These are phyloP conservation scores for Alternaria ventricosa DNA, from an alignment of 2,329 filamentous ascomycete species.

Conservation along the genomic window DNA sequence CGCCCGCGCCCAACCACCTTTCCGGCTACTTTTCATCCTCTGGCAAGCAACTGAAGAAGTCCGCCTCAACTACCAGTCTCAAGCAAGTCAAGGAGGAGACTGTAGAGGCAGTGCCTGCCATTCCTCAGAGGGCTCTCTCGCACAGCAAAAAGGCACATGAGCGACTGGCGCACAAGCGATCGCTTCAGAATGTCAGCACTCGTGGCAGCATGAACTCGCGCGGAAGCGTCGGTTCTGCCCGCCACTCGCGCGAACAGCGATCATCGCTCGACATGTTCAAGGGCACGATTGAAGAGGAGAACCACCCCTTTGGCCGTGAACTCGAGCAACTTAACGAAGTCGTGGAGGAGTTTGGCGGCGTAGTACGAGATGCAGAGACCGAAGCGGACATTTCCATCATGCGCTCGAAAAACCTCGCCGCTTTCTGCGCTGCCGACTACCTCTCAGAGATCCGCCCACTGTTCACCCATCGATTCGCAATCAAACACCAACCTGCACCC, in stretches of 20 bases:
- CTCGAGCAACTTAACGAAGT: slow-evolving; percentile 91
- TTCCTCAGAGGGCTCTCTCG: slow-evolving; percentile 80
- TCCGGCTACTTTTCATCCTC: slow-evolving; percentile 65
- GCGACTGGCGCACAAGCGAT: slow-evolving; percentile 72
- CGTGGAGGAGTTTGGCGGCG: slow-evolving; percentile 79
- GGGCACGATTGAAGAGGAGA: slow-evolving; percentile 45
- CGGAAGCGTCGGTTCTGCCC: slow-evolving; percentile 60
- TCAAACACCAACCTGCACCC: slow-evolving; percentile 25
- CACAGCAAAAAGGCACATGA: slow-evolving; percentile 91
- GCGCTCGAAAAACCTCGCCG: slow-evolving; percentile 70
- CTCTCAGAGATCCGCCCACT: slow-evolving; percentile 77
- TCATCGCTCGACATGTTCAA: slow-evolving; percentile 53
- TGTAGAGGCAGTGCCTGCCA: slow-evolving; percentile 62
- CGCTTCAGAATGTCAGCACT: slow-evolving; percentile 55
- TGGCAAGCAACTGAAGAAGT: slow-evolving; percentile 52
- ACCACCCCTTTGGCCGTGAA: slow-evolving; percentile 86
- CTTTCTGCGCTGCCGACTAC: slow-evolving; percentile 83
- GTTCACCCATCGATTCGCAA: slow-evolving; percentile 32
- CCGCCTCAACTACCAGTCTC: slow-evolving; percentile 46
- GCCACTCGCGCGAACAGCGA: slow-evolving; percentile 63
- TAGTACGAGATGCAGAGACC: slow-evolving; percentile 65
- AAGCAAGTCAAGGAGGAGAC: slow-evolving; percentile 34
- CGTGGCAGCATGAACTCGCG: slow-evolving; percentile 33
- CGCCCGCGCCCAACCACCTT: slow-evolving; percentile 62
- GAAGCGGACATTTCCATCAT: slow-evolving; percentile 79